Evolutionary conservation across 2,329 filamentous ascomycete genomes (phyloP).

Genomic region (Aureobasidium sp.): DNA sequence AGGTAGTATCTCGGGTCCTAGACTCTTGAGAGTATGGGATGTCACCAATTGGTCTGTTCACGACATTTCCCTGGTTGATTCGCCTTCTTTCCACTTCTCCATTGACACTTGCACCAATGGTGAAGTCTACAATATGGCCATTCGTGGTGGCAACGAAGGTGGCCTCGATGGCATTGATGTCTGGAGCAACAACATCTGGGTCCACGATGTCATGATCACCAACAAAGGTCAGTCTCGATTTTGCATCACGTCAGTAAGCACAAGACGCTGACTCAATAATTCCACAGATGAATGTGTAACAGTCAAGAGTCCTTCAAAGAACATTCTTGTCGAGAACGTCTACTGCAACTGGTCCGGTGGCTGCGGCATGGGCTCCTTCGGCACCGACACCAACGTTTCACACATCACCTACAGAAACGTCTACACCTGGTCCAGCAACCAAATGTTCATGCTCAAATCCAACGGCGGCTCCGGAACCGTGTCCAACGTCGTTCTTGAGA

Average conservation of each 20-base stretch:
- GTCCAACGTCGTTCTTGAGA: constrained; percentile 46
- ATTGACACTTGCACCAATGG: constrained; percentile 47
- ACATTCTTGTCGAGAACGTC: constrained; percentile 53
- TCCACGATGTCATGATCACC: constrained; percentile 55
- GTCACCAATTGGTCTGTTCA: constrained; percentile 44
- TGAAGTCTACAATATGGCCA: constrained; percentile 51
- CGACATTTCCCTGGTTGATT: constrained; percentile 44
- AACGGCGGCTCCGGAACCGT: constrained; percentile 52
- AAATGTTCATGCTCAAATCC: constrained; percentile 55
- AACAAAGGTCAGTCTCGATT: constrained; percentile 39
- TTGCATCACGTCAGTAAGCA: no score
- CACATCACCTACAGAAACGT: constrained; percentile 50
- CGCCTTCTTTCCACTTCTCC: constrained; percentile 45
- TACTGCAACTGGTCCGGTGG: constrained; percentile 57
- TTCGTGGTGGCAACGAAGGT: constrained; percentile 46
- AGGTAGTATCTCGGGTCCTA: constrained; percentile 36
- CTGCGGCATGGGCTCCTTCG: constrained; percentile 52
- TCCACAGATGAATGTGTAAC: constrained; percentile 50
- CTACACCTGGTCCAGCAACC: constrained; percentile 54
- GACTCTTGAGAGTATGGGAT: constrained; percentile 41
- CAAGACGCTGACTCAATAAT: neutral
- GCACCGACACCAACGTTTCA: constrained; percentile 43
- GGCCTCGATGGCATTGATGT: constrained; percentile 53
- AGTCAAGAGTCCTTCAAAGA: constrained; percentile 46
- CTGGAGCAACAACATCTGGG: constrained; percentile 49